Evolutionary conservation across 2,329 filamentous ascomycete species (phyloP), one percentile per base, ranked within the genome.

Genomic region (Graphilbum sp.): DNA sequence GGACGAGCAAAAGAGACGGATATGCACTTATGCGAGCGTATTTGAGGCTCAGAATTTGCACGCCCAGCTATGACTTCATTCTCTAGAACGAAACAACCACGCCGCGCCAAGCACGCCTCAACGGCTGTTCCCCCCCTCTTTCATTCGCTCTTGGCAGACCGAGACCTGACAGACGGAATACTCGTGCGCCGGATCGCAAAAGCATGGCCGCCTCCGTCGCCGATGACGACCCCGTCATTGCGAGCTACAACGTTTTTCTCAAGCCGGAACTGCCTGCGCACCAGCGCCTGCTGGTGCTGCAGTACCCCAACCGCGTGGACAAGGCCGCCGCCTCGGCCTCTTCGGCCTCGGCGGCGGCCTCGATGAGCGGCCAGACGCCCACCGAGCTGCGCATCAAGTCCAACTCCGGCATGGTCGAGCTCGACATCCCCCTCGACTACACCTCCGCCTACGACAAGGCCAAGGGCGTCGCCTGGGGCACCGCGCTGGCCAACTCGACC

Each of bases 391-490:
- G 88, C 47, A 63, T 94, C 54, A 98, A 96, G 62, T 71, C 78
- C 13, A 62, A 69, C 40, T 73, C 82, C 0, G 87, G 87, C 40
- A 82, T 95, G 61, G 66, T 95, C 40, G 90, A 98, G 60, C 67
- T 96, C 37, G 90, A 98, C 55, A 70, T 95, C n/a, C 84, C 85
- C 5, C 66, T 95, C 49, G 75, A 77, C 62, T 76, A 75, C 44
- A 63, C 66, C 40, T 57, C 56, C 42, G 79, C 83, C 52, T 96
- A 94, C 64, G 86, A 96, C 60, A 72, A 79, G 46, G 70, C 72
- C 47, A 86, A 88, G 61, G 88, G 85, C 35, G 61, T 90, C 37
- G 69, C 73, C 46, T 96, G 85, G 72, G 90, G 87, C 16, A 74
- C 82, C 50, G 75, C 81, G 2, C 62, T 96, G 45, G 66, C 75